Conservation (phyloP, 306 rosid species). For the Cicer bijugum region DNA sequence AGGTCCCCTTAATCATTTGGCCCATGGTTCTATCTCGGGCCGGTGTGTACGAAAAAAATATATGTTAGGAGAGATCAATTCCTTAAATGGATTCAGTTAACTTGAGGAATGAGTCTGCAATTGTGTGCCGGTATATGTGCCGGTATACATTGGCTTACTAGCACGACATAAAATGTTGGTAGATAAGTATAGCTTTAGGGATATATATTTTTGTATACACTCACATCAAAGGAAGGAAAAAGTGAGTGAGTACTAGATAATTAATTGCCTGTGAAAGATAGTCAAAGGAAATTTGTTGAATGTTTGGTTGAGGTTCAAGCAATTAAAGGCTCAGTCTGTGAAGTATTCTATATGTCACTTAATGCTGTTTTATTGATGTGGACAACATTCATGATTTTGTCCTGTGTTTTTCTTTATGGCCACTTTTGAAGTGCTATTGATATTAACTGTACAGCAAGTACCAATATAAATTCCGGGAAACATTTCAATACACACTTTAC, state of each 20-base stretch:
- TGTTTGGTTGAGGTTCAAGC: conserved; percentile 29
- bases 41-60: too few relatives aligned
- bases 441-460: not conserved
- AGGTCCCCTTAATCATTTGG: too few relatives aligned
- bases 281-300: conserved; percentile 17
- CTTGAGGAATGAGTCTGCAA: too few relatives aligned
- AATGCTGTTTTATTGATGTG: not conserved
- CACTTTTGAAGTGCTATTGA: not conserved
- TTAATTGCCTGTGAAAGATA: too few relatives aligned
- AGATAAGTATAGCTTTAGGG: too few relatives aligned
- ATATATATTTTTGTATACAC: not conserved
- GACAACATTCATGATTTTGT: not conserved
- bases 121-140: too few relatives aligned
- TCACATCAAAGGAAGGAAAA: too few relatives aligned
- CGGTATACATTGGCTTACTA: too few relatives aligned
- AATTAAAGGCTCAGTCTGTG: not conserved
- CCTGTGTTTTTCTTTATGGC: not conserved
- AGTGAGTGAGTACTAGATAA: not conserved
- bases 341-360: not conserved
- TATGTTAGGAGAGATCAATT: too few relatives aligned
- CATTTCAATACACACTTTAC: not conserved
- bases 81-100: too few relatives aligned
- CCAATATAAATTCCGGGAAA: not conserved
- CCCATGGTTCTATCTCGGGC: too few relatives aligned
- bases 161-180: too few relatives aligned